Evolutionary conservation across 768 basidiomycete genomes (phyloP).

Genomic region (Scleroderma bovista): DNA sequence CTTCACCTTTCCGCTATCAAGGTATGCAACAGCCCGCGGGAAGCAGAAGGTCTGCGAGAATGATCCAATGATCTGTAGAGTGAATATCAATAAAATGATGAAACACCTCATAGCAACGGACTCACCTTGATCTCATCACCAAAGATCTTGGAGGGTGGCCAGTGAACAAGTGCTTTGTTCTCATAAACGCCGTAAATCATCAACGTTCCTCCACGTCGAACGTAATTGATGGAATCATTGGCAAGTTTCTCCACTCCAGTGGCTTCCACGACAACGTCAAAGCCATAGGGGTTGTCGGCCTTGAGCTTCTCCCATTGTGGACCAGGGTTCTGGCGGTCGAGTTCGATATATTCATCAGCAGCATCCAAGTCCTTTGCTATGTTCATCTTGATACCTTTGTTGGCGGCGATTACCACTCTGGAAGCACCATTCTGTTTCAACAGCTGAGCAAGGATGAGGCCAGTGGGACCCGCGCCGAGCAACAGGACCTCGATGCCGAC

Average conservation of each 20-base stretch:
- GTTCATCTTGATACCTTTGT: constrained; percentile 88
- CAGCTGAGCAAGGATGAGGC: constrained; percentile 85
- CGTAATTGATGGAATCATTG: constrained; percentile 87
- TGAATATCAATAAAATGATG: constrained; percentile 1
- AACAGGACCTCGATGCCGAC: constrained; percentile 83
- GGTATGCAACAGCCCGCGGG: constrained; percentile 84
- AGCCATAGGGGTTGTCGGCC: constrained; percentile 79
- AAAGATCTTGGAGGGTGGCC: constrained; percentile 82
- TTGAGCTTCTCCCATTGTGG: constrained; percentile 79
- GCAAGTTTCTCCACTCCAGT: constrained; percentile 83
- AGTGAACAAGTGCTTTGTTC: constrained; percentile 77
- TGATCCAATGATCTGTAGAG: constrained; percentile 73
- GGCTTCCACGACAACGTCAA: constrained; percentile 80
- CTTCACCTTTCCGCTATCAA: constrained; percentile 80
- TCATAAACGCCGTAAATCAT: constrained; percentile 92
- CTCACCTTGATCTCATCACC: constrained; percentile 60
- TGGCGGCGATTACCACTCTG: constrained; percentile 78
- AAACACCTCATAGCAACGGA: not conserved
- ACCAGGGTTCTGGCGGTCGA: constrained; percentile 70
- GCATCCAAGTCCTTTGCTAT: constrained; percentile 75
- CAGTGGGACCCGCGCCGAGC: constrained; percentile 87
- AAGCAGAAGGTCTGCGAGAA: constrained; percentile 89
- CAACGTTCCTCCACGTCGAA: constrained; percentile 76
- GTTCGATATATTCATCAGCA: constrained; percentile 81
- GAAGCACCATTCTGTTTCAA: constrained; percentile 83